Conservation (phyloP, 163 green algal species). For the Chloroidium sp. region DNA sequence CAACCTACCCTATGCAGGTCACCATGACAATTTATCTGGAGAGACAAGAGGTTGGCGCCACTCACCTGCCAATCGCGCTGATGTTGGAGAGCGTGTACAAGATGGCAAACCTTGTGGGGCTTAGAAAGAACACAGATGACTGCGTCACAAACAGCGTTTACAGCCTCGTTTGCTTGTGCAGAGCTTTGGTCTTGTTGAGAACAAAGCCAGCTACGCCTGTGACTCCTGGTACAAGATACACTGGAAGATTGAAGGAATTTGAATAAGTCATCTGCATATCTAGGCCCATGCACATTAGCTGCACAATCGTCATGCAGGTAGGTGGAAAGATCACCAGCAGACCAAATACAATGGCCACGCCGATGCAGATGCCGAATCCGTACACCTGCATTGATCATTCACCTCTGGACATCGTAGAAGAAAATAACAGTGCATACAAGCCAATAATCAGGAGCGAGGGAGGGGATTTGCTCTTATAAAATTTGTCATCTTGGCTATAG, state of each 20-base stretch:
- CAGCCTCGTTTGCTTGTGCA: not conserved
- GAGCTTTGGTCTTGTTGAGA: not conserved
- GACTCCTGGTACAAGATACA: not conserved
- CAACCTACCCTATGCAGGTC: too few relatives aligned
- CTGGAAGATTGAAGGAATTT: not conserved
- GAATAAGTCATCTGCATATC: not conserved
- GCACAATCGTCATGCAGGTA: not conserved
- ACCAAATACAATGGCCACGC: slow-evolving; percentile 36
- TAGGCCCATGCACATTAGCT: not conserved
- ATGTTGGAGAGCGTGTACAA: slow-evolving; percentile 31
- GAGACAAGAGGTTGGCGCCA: not conserved
- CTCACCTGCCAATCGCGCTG: slow-evolving; percentile 15
- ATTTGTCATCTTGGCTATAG: too few relatives aligned
- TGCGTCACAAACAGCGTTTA: slow-evolving; percentile 3
- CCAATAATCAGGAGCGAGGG: too few relatives aligned
- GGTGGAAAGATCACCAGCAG: slow-evolving; percentile 23
- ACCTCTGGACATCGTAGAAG: not conserved
- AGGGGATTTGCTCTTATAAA: too few relatives aligned
- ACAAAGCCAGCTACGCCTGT: not conserved
- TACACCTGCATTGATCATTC: slow-evolving; percentile 14
- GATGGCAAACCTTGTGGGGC: slow-evolving; percentile 34
- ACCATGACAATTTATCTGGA: too few relatives aligned
- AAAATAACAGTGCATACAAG: not conserved
- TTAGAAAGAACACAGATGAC: slow-evolving; percentile 40
- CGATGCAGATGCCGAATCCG: slow-evolving; percentile 33